These are phyloP conservation scores for Phaffia australis DNA, from an alignment of 768 basidiomycete genomes.

Conservation along the genomic window DNA sequence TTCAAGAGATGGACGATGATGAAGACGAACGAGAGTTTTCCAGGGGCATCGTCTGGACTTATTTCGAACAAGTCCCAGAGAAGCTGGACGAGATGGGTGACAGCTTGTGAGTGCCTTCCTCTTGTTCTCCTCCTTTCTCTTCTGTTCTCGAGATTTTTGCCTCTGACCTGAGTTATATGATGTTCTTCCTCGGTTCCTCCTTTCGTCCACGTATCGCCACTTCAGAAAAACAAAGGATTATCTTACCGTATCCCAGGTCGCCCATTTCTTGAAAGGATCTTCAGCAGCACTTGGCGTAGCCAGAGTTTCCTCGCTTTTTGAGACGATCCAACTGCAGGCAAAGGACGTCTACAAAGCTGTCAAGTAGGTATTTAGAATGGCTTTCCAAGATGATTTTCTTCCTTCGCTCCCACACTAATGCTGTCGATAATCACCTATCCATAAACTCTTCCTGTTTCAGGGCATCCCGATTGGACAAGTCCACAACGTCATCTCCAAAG, in stretches of 20 bases:
- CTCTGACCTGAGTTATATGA: no score
- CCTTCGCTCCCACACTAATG: background rate
- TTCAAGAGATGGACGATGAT: slow-evolving; percentile 64
- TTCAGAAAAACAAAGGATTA: slow-evolving; percentile 53
- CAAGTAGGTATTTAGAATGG: slow-evolving; percentile 6
- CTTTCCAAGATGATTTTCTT: background rate
- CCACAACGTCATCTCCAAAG: slow-evolving; percentile 8
- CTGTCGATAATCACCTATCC: background rate
- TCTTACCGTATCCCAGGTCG: slow-evolving; percentile 55
- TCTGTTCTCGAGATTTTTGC: background rate
- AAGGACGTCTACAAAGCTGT: slow-evolving; percentile 22
- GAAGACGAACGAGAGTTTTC: slow-evolving; percentile 55
- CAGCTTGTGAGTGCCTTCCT: slow-evolving; percentile 52
- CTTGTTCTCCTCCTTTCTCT: background rate
- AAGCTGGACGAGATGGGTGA: slow-evolving; percentile 72
- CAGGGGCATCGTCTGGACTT: slow-evolving; percentile 62
- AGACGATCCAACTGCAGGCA: slow-evolving; percentile 22
- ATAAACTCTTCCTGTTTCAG: background rate
- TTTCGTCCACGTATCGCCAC: background rate
- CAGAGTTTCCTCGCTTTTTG: slow-evolving; percentile 44
- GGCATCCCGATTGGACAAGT: background rate
- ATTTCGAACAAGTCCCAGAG: slow-evolving; percentile 62
- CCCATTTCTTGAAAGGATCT: slow-evolving; percentile 95
- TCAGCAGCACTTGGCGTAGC: slow-evolving; percentile 82
- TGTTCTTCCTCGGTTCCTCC: background rate